phyloP scores from a whole-genome alignment of 2,329 filamentous ascomycete species.

The Claviceps purpurea region DNA sequence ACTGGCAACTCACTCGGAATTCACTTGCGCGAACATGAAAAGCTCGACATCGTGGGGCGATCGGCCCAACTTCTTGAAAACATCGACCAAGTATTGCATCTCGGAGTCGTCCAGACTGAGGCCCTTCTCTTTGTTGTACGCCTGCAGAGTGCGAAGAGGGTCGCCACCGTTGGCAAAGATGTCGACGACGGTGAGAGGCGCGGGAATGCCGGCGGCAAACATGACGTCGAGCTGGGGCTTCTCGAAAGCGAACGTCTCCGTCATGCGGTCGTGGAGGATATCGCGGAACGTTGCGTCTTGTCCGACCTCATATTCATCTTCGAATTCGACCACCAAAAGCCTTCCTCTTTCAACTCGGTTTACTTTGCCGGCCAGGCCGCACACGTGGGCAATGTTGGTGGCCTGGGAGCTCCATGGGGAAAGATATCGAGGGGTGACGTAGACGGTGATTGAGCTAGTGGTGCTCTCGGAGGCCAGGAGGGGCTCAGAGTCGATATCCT shows the following conservation, averaged over 20 bases:
- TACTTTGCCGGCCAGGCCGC: conserved; percentile 57
- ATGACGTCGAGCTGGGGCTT: conserved; percentile 60
- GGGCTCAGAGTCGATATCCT: conserved; percentile 21
- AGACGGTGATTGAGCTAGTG: conserved; percentile 45
- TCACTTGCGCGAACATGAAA: conserved; percentile 99
- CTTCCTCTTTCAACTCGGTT: conserved; percentile 80
- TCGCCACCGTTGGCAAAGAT: conserved; percentile 52
- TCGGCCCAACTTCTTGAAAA: conserved; percentile 30
- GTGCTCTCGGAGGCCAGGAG: conserved; percentile 15
- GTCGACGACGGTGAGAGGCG: conserved; percentile 60
- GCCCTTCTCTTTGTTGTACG: conserved; percentile 73
- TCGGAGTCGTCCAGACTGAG: conserved; percentile 79
- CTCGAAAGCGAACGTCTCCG: conserved; percentile 58
- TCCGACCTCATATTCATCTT: conserved; percentile 25
- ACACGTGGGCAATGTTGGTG: conserved; percentile 86
- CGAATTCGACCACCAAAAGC: conserved; percentile 55
- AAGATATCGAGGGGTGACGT: conserved; percentile 71
- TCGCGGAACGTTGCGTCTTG: conserved; percentile 50
- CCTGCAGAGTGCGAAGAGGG: conserved; percentile 59
- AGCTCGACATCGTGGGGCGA: conserved; percentile 81
- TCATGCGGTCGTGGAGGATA: conserved; percentile 86
- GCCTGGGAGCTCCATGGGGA: conserved; percentile 98
- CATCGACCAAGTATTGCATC: conserved; percentile 83
- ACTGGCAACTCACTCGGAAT: conserved; percentile 52
- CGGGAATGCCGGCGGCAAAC: conserved; percentile 56